Conservation (phyloP, 2,329 filamentous ascomycete genomes). For the Scolecobasidium constrictum region DNA sequence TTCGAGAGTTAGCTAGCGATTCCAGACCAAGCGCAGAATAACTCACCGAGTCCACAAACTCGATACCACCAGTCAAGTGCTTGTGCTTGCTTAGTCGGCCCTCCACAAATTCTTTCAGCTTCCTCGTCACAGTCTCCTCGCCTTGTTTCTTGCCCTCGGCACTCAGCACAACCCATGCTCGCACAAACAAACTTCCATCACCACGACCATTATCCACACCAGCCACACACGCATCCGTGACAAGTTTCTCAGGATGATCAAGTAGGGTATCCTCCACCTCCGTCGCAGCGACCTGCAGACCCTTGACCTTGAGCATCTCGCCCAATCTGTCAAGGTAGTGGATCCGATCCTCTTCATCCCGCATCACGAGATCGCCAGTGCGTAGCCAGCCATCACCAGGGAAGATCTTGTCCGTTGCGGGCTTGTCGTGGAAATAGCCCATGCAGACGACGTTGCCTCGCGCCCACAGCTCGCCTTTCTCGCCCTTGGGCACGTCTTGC, state of each 20-base stretch:
- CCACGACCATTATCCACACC: slow-evolving; percentile 18
- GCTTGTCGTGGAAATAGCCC: slow-evolving; percentile 78
- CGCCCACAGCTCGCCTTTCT: slow-evolving; percentile 70
- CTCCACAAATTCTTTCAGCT: slow-evolving; percentile 33
- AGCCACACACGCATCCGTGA: slow-evolving; percentile 20
- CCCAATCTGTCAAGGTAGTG: slow-evolving; percentile 76
- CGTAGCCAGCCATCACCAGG: slow-evolving; percentile 56
- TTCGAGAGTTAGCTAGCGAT: slow-evolving; percentile 1
- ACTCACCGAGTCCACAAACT: slow-evolving; percentile 28
- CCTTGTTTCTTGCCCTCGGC: slow-evolving; percentile 13
- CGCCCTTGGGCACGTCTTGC: slow-evolving; percentile 59
- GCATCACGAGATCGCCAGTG: slow-evolving; percentile 71
- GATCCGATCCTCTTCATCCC: slow-evolving; percentile 61
- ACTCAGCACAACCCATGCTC: slow-evolving; percentile 21
- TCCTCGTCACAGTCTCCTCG: slow-evolving; percentile 13
- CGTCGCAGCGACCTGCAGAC: slow-evolving; percentile 71
- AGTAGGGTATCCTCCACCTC: slow-evolving; percentile 74
- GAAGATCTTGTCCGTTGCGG: slow-evolving; percentile 73
- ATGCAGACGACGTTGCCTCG: slow-evolving; percentile 66
- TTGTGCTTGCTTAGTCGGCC: slow-evolving; percentile 51
- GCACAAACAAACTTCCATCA: slow-evolving; percentile 19
- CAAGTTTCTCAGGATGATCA: slow-evolving; percentile 45
- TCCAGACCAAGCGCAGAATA: neutral
- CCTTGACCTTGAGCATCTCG: slow-evolving; percentile 72
- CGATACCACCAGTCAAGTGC: slow-evolving; percentile 49